These are phyloP conservation scores for Irpex sp. DNA, from an alignment of 1,284 basidiomycete species.

Conservation along the genomic window DNA sequence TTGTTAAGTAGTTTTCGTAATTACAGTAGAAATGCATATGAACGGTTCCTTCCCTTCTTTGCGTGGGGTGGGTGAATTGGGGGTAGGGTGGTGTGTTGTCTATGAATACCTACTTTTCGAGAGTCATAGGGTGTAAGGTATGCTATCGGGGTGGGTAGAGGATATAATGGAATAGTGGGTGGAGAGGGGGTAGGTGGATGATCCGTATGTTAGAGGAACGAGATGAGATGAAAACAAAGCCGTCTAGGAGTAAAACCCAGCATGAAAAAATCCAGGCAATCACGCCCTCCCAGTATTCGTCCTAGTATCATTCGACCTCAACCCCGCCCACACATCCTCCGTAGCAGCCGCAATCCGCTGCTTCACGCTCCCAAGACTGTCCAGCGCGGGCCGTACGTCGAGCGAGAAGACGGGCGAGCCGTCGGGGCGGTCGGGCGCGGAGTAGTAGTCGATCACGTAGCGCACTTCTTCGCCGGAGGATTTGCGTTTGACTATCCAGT, in stretches of 20 bases:
- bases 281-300: background rate
- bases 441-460: conserved; percentile 97
- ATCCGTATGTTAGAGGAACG: too few species aligned
- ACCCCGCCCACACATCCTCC: conserved; percentile 57
- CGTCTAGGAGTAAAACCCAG: background rate
- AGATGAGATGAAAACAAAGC: too few species aligned
- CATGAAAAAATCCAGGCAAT: too few species aligned
- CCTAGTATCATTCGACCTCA: background rate
- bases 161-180: too few species aligned
- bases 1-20: background rate
- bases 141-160: too few species aligned
- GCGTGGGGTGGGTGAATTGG: too few species aligned
- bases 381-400: conserved; percentile 87
- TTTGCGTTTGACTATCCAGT: conserved; percentile 88
- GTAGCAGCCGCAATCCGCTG: conserved; percentile 68
- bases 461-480: conserved; percentile 73
- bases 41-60: too few species aligned
- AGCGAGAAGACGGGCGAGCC: conserved; percentile 89
- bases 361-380: conserved; percentile 68
- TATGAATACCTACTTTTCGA: background rate
- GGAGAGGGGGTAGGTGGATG: too few species aligned
- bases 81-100: too few species aligned
- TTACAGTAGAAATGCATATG: background rate
- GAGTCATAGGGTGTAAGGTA: too few species aligned
- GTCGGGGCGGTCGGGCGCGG: conserved; percentile 77